A percentile compares a stretch with the other conserved stretches of the same genome.
These are phyloP conservation scores for Auxenochlorella protothecoides DNA, from an alignment of 139 green algal species.

Conservation along the genomic window DNA sequence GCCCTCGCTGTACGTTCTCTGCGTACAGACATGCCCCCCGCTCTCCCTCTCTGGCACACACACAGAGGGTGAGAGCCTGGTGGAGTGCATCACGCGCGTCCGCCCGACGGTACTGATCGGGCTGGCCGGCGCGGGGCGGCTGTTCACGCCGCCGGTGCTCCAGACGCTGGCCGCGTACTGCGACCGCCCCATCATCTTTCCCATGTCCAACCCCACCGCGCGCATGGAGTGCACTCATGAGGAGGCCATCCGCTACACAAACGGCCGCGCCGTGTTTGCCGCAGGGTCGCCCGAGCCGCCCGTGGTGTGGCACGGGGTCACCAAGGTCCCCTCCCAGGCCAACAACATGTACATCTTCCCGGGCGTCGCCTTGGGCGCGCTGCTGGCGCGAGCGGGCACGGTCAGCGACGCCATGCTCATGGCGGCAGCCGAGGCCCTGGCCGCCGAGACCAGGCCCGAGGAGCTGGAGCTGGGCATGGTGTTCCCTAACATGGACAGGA, in stretches of 20 bases:
- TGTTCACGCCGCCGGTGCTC: conserved; percentile 55
- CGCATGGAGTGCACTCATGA: conserved; percentile 79
- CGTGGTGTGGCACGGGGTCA: conserved; percentile 26
- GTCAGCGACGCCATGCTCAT: conserved; percentile 55
- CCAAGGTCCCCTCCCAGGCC: conserved; percentile 33
- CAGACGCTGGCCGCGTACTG: conserved; percentile 43
- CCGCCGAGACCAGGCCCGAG: conserved; percentile 35
- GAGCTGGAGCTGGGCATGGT: conserved; percentile 39
- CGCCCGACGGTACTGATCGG: conserved; percentile 79
- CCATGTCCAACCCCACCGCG: conserved; percentile 80
- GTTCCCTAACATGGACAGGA: conserved; percentile 23
- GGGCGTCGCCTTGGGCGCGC: conserved; percentile 41
- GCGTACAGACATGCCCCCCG: no score
- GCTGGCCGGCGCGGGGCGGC: conserved; percentile 43
- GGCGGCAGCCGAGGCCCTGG: conserved; percentile 43
- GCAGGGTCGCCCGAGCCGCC: conserved; percentile 54
- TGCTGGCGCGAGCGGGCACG: conserved; percentile 19
- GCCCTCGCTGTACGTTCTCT: no score
- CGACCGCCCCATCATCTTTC: conserved; percentile 79
- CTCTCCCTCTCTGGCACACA: not conserved
- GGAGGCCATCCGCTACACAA: conserved; percentile 32
- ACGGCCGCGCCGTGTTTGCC: conserved; percentile 58
- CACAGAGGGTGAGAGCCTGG: conserved; percentile 44
- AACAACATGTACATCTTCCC: conserved; percentile 78
- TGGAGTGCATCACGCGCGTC: conserved; percentile 44